phyloP scores from a whole-genome alignment of 495 filamentous ascomycete genomes.

The Staphylotrichum longicolle region DNA sequence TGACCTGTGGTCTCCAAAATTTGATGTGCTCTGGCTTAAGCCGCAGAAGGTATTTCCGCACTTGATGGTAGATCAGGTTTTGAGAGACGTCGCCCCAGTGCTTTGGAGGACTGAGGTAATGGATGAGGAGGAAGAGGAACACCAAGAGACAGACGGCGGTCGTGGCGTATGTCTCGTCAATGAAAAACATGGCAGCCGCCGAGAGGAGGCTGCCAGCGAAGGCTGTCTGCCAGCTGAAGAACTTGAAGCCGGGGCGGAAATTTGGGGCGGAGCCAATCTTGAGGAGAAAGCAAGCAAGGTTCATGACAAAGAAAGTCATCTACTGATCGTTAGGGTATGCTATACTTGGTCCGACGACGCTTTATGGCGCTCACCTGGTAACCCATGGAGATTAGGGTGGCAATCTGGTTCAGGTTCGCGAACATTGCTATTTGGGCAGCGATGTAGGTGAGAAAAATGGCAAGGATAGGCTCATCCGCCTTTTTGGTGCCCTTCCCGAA shows the following conservation, averaged over 20 bases:
- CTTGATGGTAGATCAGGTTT: conserved; percentile 87
- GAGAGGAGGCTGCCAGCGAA: conserved; percentile 69
- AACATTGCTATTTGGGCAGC: conserved; percentile 79
- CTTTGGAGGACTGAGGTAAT: conserved; percentile 81
- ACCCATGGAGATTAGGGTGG: conserved; percentile 84
- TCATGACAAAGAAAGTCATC: conserved; percentile 74
- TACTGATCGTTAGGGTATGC: conserved; percentile 23
- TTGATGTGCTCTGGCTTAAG: conserved; percentile 87
- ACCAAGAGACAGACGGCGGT: conserved; percentile 72
- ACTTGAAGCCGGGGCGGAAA: conserved; percentile 82
- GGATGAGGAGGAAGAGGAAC: conserved; percentile 76
- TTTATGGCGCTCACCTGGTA: conserved; percentile 62
- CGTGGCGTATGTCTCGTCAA: conserved; percentile 78
- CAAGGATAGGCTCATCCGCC: conserved; percentile 72
- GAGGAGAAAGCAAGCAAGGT: conserved; percentile 80
- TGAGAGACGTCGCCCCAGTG: conserved; percentile 90
- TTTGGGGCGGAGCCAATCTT: conserved; percentile 94
- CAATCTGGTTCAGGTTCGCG: conserved; percentile 83
- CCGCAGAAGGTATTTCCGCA: conserved; percentile 80
- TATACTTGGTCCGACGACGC: background rate
- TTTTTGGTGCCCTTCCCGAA: conserved; percentile 75
- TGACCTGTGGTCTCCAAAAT: conserved; percentile 84
- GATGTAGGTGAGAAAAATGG: conserved; percentile 73
- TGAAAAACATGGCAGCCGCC: conserved; percentile 81
- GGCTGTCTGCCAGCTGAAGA: conserved; percentile 85